Conservation (phyloP, 139 green algal genomes). For the Picochlorum sp. region DNA sequence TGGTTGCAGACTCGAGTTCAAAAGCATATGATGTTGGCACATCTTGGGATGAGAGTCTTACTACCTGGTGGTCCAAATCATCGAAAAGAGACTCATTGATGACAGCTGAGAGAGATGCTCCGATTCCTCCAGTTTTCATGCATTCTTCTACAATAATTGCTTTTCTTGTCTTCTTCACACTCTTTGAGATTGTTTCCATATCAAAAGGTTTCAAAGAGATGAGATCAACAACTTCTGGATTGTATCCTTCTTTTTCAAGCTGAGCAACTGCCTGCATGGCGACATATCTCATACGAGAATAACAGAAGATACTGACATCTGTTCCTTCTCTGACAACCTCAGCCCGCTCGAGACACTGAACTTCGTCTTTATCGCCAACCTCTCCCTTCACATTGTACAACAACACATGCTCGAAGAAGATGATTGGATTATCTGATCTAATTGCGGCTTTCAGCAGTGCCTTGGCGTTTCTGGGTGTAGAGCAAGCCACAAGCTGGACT, state of each 20-base stretch:
- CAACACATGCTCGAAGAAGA: conserved; percentile 97
- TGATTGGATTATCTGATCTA: conserved; percentile 70
- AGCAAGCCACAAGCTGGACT: conserved; percentile 88
- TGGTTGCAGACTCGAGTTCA: conserved; percentile 88
- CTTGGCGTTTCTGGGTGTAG: conserved; percentile 83
- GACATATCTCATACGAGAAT: conserved; percentile 90
- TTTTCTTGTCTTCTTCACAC: conserved; percentile 76
- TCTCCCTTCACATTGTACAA: conserved; percentile 93
- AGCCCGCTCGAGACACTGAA: conserved; percentile 68
- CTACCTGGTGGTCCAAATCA: conserved; percentile 87
- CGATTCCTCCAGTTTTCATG: conserved; percentile 93
- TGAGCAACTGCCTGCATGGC: conserved; percentile 68
- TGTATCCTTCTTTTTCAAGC: conserved; percentile 68
- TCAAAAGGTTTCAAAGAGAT: conserved; percentile 97
- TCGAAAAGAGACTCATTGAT: conserved; percentile 90
- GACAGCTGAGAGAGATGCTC: conserved; percentile 85
- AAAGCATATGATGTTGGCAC: conserved; percentile 90
- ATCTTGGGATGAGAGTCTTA: conserved; percentile 78
- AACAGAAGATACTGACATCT: conserved; percentile 91
- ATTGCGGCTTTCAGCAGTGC: conserved; percentile 85
- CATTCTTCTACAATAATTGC: conserved; percentile 95
- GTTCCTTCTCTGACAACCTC: conserved; percentile 76
- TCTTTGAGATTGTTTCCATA: conserved; percentile 85
- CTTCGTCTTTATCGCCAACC: conserved; percentile 48
- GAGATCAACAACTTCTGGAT: conserved; percentile 91